phyloP scores from a whole-genome alignment of 73 alveolate genomes.

The Breviolum minutum region DNA sequence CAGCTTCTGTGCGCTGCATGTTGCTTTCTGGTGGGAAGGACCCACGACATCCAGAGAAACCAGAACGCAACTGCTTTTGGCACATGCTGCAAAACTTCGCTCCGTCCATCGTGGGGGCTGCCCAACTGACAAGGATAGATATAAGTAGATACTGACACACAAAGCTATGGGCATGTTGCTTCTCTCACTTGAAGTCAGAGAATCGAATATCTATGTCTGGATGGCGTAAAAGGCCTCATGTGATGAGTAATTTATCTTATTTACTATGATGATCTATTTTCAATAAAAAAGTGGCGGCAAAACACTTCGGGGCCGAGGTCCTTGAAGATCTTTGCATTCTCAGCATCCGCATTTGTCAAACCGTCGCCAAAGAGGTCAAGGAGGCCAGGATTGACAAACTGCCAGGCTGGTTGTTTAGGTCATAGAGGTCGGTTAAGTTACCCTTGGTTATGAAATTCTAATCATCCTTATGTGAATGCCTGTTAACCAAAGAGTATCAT shows the following conservation, averaged over 20 bases:
- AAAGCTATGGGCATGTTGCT: neutral
- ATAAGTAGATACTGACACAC: neutral
- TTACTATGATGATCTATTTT: no score
- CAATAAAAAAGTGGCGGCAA: neutral
- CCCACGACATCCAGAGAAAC: slow-evolving; percentile 65
- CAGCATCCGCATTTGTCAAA: neutral
- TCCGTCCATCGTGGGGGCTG: slow-evolving; percentile 44
- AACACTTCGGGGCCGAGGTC: neutral
- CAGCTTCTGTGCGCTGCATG: neutral
- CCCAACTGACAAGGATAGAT: neutral
- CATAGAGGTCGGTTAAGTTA: no score
- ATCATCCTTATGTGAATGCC: neutral
- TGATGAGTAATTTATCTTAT: no score
- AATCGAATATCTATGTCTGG: neutral
- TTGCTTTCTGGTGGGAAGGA: neutral
- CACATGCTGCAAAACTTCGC: slow-evolving; percentile 67
- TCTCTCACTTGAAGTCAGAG: neutral
- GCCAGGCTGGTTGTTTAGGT: no score
- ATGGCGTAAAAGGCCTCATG: neutral
- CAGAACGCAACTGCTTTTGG: slow-evolving; percentile 66
- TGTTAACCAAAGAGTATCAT: neutral
- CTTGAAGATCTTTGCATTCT: slow-evolving; percentile 64
- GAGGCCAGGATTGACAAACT: slow-evolving; percentile 22
- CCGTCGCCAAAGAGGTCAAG: slow-evolving; percentile 20
- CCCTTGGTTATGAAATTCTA: neutral